Percentiles rank a stretch among this genome's conserved stretches.
phyloP scores from a whole-genome alignment of 495 filamentous ascomycete species.

The Usnea hakonensis region DNA sequence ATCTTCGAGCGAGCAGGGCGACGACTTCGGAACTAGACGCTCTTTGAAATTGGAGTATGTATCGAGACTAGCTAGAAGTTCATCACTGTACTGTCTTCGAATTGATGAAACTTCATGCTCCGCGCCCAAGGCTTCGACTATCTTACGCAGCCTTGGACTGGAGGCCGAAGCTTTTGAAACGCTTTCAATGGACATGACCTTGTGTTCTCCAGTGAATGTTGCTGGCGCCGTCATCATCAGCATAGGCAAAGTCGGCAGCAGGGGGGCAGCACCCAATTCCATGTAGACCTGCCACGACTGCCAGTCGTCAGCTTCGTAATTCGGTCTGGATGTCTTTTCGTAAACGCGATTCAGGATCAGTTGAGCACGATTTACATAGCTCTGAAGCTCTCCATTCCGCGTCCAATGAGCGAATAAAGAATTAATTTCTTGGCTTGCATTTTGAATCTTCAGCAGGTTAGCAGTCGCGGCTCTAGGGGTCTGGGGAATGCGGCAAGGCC shows the following conservation, averaged over 20 bases:
- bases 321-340: not conserved
- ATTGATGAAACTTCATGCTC: not conserved
- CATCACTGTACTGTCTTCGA: not conserved
- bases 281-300: not conserved
- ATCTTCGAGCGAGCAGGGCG: not conserved
- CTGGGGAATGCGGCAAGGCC: not conserved
- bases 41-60: not conserved
- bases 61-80: not conserved
- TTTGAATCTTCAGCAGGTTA: not conserved
- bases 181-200: not conserved
- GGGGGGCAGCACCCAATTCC: not conserved
- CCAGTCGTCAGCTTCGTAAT: not conserved
- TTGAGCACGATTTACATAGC: not conserved
- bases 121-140: not conserved
- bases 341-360: not conserved
- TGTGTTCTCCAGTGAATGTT: not conserved
- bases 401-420: not conserved
- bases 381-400: not conserved
- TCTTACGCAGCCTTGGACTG: not conserved
- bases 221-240: not conserved
- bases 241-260: not conserved
- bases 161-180: not conserved
- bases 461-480: not conserved
- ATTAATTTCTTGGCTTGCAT: not conserved
- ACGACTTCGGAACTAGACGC: not conserved